Evolutionary conservation across 768 basidiomycete species (phyloP).

Genomic region (Boletus rex-veris): DNA sequence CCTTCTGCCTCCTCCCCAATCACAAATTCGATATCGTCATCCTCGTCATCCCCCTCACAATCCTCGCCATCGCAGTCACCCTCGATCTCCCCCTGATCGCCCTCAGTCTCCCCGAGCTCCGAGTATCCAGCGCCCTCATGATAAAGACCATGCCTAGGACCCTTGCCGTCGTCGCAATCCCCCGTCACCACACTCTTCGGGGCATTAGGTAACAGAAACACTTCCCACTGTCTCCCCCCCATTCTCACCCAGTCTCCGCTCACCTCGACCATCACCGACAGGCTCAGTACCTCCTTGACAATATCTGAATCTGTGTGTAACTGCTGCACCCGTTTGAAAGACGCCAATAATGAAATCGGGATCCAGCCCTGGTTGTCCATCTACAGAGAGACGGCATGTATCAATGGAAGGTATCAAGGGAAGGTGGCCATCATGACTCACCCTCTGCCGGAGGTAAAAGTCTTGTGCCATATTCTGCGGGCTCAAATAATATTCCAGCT

Average conservation of each 20-base stretch:
- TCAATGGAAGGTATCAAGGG: background rate
- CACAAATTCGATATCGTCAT: constrained; percentile 77
- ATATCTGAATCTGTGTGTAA: constrained; percentile 58
- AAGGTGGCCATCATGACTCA: constrained; percentile 35
- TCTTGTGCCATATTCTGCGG: constrained; percentile 88
- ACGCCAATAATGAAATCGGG: constrained; percentile 72
- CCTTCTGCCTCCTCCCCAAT: constrained; percentile 48
- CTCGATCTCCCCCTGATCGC: constrained; percentile 20
- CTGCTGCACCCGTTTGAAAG: constrained; percentile 79
- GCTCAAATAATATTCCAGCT: constrained; percentile 91
- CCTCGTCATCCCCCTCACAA: constrained; percentile 51
- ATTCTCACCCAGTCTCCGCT: constrained; percentile 64
- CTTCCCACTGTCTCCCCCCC: constrained; percentile 54
- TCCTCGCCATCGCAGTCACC: constrained; percentile 34
- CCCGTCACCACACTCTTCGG: constrained; percentile 37
- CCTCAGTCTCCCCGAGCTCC: constrained; percentile 13
- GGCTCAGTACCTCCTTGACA: constrained; percentile 65
- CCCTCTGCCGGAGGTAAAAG: constrained; percentile 74
- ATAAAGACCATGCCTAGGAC: background rate
- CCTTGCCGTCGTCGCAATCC: background rate
- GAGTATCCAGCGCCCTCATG: background rate
- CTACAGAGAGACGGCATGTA: constrained; percentile 36
- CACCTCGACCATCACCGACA: constrained; percentile 74
- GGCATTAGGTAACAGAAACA: constrained; percentile 60
- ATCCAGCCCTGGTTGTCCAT: constrained; percentile 93